These are phyloP conservation scores for Penicillium sp. DNA, from an alignment of 2,329 filamentous ascomycete genomes.

Conservation along the genomic window DNA sequence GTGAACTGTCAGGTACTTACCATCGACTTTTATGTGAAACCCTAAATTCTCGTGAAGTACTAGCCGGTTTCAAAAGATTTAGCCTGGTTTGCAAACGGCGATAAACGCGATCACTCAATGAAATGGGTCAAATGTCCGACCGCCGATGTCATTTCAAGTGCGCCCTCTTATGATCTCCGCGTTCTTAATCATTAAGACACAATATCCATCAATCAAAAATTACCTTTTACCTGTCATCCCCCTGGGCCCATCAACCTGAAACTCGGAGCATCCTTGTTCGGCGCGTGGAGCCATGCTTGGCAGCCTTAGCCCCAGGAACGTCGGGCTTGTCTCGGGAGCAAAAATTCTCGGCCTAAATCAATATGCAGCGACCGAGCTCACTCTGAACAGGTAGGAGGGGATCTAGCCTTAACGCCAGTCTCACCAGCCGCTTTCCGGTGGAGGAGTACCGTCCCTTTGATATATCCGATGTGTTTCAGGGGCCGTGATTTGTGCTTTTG, in stretches of 20 bases:
- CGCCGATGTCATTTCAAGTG: not conserved
- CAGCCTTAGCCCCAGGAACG: conserved; percentile 17
- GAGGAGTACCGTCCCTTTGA: conserved; percentile 8
- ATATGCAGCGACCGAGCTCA: not conserved
- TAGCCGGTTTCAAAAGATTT: conserved; percentile 3
- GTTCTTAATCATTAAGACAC: conserved; percentile 1
- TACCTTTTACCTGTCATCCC: not conserved
- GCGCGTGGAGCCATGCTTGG: conserved; percentile 26
- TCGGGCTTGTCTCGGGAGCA: conserved; percentile 15
- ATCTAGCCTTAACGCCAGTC: conserved; percentile 9
- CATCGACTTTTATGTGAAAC: not conserved
- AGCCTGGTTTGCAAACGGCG: not conserved
- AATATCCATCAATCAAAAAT: conserved; percentile 13
- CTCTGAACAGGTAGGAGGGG: conserved; percentile 2
- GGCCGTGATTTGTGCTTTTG: conserved; percentile 1
- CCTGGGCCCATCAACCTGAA: conserved; percentile 19
- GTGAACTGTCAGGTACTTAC: not conserved
- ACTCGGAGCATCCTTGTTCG: conserved; percentile 17
- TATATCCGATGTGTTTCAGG: conserved; percentile 20
- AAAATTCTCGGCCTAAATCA: conserved; percentile 1
- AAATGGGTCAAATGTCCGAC: conserved; percentile 8
- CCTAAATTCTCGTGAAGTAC: not conserved
- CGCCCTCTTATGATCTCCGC: conserved; percentile 1
- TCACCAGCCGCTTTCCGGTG: conserved; percentile 10
- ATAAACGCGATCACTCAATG: conserved; percentile 2